Percentiles rank a stretch among this genome's conserved stretches.
Evolutionary conservation across 2,329 filamentous ascomycete species (phyloP).

Genomic region (Pyrenophora teres): DNA sequence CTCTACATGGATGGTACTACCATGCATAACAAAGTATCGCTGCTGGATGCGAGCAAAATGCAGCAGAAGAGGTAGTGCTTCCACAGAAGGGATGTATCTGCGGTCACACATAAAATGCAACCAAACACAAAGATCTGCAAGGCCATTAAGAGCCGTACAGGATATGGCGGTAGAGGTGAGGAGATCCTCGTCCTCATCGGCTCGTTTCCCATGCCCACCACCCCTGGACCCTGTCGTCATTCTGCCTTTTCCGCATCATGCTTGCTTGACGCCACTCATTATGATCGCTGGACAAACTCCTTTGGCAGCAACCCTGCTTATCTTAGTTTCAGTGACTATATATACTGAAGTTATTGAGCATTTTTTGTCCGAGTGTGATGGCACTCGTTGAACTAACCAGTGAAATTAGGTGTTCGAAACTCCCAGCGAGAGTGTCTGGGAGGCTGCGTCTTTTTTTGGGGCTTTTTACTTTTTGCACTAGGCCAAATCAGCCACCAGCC

Average conservation of each 20-base stretch:
- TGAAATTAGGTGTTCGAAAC: no score
- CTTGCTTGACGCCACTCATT: not conserved
- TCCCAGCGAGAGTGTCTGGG: no score
- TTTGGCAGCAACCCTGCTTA: not conserved
- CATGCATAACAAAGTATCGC: no score
- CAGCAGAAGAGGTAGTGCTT: no score
- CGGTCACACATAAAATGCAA: no score
- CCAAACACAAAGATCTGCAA: not conserved
- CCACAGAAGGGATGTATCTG: no score
- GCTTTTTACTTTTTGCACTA: no score
- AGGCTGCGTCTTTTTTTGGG: no score
- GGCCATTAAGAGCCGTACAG: no score
- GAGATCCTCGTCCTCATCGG: not conserved
- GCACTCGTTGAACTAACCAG: not conserved
- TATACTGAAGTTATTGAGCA: not conserved
- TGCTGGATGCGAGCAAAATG: no score
- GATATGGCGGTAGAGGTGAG: not conserved
- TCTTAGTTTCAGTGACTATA: not conserved
- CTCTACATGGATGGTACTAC: no score
- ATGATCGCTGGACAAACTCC: not conserved
- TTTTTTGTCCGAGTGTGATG: not conserved
- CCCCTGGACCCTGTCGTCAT: not conserved
- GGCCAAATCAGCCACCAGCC: no score
- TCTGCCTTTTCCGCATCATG: not conserved
- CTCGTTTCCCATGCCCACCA: not conserved